phyloP scores from a whole-genome alignment of 208 protist genomes.

The Leishmania lainsoni region DNA sequence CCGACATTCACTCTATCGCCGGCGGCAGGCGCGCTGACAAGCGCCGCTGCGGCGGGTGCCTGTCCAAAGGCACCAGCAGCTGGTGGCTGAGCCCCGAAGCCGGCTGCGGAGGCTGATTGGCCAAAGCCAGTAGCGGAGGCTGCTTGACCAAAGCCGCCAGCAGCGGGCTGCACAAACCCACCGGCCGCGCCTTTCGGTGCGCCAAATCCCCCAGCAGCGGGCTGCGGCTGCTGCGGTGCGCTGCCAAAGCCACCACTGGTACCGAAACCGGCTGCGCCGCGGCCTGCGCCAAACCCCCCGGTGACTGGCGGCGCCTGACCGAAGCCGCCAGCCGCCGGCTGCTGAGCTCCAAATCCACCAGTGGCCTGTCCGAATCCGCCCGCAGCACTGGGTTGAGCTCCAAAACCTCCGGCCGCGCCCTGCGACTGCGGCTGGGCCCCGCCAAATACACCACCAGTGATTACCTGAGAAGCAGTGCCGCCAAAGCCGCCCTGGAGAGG shows the following conservation, averaged over 20 bases:
- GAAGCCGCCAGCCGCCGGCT: conserved; percentile 37
- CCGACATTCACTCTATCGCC: conserved; percentile 20
- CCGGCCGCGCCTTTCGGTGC: conserved; percentile 6
- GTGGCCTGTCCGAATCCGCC: conserved; percentile 8
- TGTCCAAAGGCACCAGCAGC: conserved; percentile 28
- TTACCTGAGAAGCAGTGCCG: not conserved
- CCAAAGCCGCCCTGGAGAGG: conserved; percentile 13
- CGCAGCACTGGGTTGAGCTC: not conserved
- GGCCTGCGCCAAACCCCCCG: conserved; percentile 9
- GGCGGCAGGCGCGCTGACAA: conserved; percentile 6
- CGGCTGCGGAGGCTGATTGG: conserved; percentile 24
- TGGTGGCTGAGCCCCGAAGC: conserved; percentile 8
- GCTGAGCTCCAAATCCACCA: conserved; percentile 12
- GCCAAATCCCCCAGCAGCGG: conserved; percentile 33
- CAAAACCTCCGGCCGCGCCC: conserved; percentile 1
- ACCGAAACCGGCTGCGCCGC: conserved; percentile 4
- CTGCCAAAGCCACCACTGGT: not conserved
- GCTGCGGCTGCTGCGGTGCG: not conserved
- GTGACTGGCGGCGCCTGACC: conserved; percentile 1
- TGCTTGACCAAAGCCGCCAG: conserved; percentile 51
- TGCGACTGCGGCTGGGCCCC: conserved; percentile 17
- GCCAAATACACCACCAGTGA: conserved; percentile 34
- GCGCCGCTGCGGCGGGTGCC: conserved; percentile 6
- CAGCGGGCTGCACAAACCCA: conserved; percentile 22
- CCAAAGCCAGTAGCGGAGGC: conserved; percentile 39